Evolutionary conservation across 306 rosid species (phyloP).

Genomic region (Quercus robur): DNA sequence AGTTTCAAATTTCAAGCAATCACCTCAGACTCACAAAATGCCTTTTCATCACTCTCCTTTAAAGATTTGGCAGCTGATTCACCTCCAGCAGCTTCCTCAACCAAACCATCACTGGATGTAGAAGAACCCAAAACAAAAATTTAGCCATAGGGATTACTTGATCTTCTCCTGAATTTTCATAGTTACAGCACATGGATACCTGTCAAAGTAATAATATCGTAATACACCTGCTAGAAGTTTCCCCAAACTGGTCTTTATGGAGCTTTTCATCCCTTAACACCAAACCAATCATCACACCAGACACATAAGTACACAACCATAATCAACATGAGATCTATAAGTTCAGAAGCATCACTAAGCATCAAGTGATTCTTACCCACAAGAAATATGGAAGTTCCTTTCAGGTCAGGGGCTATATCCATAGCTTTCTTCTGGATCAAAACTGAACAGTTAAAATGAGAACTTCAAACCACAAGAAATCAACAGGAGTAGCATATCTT

Average conservation of each 20-base stretch:
- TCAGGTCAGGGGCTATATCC: slow-evolving; percentile 61
- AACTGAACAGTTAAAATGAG: slow-evolving; percentile 57
- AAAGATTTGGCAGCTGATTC: slow-evolving; percentile 51
- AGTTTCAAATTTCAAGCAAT: neutral
- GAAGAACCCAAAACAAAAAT: slow-evolving; percentile 23
- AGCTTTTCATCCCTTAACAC: slow-evolving; percentile 67
- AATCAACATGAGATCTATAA: slow-evolving; percentile 10
- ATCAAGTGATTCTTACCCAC: slow-evolving; percentile 56
- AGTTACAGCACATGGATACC: slow-evolving; percentile 35
- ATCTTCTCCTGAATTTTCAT: slow-evolving; percentile 1
- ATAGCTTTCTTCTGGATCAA: slow-evolving; percentile 75
- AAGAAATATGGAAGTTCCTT: slow-evolving; percentile 88
- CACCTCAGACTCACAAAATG: slow-evolving; percentile 72
- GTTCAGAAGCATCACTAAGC: slow-evolving; percentile 2
- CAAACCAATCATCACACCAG: slow-evolving; percentile 1
- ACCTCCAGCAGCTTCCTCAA: slow-evolving; percentile 84
- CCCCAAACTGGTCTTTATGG: slow-evolving; percentile 63
- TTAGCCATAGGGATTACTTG: slow-evolving; percentile 18
- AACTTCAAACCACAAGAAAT: slow-evolving; percentile 26
- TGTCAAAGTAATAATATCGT: slow-evolving; percentile 89
- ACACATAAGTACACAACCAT: neutral
- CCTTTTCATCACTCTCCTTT: slow-evolving; percentile 52
- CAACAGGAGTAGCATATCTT: neutral
- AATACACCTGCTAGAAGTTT: slow-evolving; percentile 69
- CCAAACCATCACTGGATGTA: slow-evolving; percentile 63